A percentile compares a stretch with the other conserved stretches of the same genome.
Evolutionary conservation across 1,139 yeast genomes (phyloP).

Genomic region (Diutina neorugosa): DNA sequence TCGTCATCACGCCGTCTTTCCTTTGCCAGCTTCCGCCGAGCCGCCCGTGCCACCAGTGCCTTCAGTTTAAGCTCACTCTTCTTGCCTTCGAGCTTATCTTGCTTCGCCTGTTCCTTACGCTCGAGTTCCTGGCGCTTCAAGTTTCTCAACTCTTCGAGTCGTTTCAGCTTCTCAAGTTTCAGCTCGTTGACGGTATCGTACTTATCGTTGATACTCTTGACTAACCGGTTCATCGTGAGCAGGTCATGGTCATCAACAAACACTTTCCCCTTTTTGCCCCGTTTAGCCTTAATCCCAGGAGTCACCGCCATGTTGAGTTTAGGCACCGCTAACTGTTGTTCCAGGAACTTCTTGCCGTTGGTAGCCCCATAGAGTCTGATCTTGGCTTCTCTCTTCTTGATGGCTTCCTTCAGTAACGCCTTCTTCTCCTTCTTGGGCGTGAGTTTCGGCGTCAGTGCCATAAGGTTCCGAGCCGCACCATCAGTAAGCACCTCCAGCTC

Average conservation of each 20-base stretch:
- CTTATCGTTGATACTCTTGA: constrained; percentile 71
- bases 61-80: constrained; percentile 66
- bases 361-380: constrained; percentile 60
- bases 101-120: constrained; percentile 62
- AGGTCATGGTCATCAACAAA: constrained; percentile 68
- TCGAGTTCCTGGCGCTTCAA: constrained; percentile 80
- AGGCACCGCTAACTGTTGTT: constrained; percentile 70
- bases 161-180: constrained; percentile 77
- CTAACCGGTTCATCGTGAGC: constrained; percentile 51
- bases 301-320: constrained; percentile 67
- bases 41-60: constrained; percentile 54
- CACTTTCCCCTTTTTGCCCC: constrained; percentile 89
- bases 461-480: constrained; percentile 50
- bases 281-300: constrained; percentile 69
- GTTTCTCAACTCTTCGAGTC: constrained; percentile 83
- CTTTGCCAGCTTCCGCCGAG: constrained; percentile 61
- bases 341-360: constrained; percentile 56
- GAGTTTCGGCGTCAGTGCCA: constrained; percentile 48
- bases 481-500: constrained; percentile 59
- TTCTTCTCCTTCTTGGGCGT: constrained; percentile 47
- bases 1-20: constrained; percentile 21
- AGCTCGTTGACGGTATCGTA: constrained; percentile 78
- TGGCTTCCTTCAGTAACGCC: constrained; percentile 37
- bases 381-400: constrained; percentile 55
- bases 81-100: constrained; percentile 59